Evolutionary conservation across 805 yeast species (phyloP).

Genomic region (Metschnikowia reukaufii): DNA sequence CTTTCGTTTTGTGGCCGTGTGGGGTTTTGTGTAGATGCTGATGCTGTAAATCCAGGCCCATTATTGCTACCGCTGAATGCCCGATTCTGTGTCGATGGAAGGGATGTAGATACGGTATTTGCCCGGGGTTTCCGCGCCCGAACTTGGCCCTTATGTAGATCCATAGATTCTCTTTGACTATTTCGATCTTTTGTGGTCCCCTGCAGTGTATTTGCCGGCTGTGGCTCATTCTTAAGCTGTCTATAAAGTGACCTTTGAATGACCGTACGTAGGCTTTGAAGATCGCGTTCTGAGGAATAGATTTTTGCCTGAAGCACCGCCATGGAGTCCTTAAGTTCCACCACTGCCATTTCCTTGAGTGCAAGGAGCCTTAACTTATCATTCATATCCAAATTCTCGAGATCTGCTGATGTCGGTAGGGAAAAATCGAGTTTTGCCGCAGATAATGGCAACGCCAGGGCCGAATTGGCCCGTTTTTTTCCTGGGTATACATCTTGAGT

Average conservation of each 20-base stretch:
- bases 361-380: conserved; percentile 62
- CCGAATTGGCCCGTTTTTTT: not conserved
- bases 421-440: conserved; percentile 27
- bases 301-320: conserved; percentile 43
- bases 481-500: not conserved
- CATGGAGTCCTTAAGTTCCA: conserved; percentile 61
- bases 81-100: too few relatives aligned
- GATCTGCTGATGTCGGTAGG: conserved; percentile 32
- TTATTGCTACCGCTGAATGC: too few relatives aligned
- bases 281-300: conserved; percentile 46
- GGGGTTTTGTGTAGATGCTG: not conserved
- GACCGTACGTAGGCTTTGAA: conserved; percentile 48
- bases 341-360: conserved; percentile 63
- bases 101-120: too few relatives aligned
- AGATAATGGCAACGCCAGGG: not conserved
- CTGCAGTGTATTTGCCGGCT: not conserved
- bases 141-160: too few relatives aligned
- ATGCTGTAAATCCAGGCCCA: too few relatives aligned
- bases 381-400: conserved; percentile 38
- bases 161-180: not conserved
- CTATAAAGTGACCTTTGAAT: conserved; percentile 48
- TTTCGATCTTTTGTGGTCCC: not conserved
- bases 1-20: too few relatives aligned
- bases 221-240: conserved; percentile 28
- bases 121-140: too few relatives aligned